Base-by-base conservation (phyloP, 257 asterid species). In the Mentha longifolia region DNA sequence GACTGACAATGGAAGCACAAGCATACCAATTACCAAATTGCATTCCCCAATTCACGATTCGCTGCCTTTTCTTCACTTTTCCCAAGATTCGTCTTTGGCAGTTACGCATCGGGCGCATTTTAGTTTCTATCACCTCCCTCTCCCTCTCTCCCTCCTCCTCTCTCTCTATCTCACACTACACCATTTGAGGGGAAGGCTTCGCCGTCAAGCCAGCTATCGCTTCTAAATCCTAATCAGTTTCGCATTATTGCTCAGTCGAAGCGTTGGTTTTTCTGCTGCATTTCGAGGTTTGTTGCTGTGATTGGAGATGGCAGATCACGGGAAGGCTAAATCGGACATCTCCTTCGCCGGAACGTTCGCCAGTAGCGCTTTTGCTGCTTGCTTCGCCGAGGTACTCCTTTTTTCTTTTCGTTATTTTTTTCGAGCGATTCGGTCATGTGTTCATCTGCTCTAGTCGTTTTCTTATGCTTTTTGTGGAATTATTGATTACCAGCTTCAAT, bases 281-380 rank as follows among this genome's bases (percentile, higher is more conserved):
- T 62, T 43, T 64, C 35, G 14, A 19, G 45, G 9, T 39, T 19
- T 50, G 5, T 19, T 30, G 12, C 42, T 10, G 28, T 19, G 35
- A 20, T 47, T 9, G 55, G 55, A 71, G 69, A 90, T 92, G 93
- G 97, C 65, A 55, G 95, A 80, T 79, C 97, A 87, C 75, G 87
- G 91, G 12, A 81, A 78, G 55, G 59, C 82, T 51, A 87, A 85
- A 78, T 88, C 96, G 62, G 92, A 94, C 75, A 86, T 94, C 49
- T 94, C 99, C 0, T 77, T 91, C 64, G 90, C 93, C 63, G 96
- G 95, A 73, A 91, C 87, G 39, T 85, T 94, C 30, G 97, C 85
- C 41, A 73, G 96, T 50, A 91, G 99, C 78, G 99, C 99, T 74
- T 94, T 94, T 58, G 97, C 99, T 15, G 96, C 99, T 71, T 89